Evolutionary conservation across 305 asterid species (phyloP).

Genomic region (Fraxinus angustifolia): DNA sequence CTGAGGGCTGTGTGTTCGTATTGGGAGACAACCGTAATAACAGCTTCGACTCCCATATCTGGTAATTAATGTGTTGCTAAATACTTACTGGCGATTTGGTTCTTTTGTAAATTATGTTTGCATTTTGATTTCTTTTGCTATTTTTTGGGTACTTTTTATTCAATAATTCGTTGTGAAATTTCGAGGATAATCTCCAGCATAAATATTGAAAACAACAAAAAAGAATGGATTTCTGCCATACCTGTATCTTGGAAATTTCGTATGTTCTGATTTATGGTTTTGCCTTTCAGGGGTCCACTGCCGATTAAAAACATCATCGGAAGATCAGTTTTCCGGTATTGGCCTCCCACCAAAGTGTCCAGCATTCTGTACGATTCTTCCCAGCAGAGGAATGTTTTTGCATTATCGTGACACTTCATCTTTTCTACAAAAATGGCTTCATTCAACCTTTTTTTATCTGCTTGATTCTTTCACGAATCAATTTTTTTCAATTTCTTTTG

Average conservation of each 20-base stretch:
- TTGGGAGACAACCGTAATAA: conserved; percentile 57
- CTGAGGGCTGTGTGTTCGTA: conserved; percentile 52
- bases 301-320: conserved; percentile 71
- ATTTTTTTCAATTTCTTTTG: background rate
- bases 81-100: background rate
- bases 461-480: conserved; percentile 23
- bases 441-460: background rate
- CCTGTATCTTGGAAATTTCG: background rate
- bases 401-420: conserved; percentile 43
- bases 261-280: background rate
- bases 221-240: background rate
- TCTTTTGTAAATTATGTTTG: background rate
- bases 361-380: conserved; percentile 47
- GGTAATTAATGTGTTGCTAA: conserved; percentile 26
- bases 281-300: conserved; percentile 82
- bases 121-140: background rate
- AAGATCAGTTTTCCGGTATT: conserved; percentile 81
- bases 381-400: conserved; percentile 29
- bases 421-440: background rate
- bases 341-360: conserved; percentile 94
- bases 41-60: conserved; percentile 48
- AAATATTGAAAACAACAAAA: background rate
- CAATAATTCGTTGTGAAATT: background rate
- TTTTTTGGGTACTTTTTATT: background rate
- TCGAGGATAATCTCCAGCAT: background rate